Conservation (phyloP, 306 rosid species). For the Castanea mollissima region DNA sequence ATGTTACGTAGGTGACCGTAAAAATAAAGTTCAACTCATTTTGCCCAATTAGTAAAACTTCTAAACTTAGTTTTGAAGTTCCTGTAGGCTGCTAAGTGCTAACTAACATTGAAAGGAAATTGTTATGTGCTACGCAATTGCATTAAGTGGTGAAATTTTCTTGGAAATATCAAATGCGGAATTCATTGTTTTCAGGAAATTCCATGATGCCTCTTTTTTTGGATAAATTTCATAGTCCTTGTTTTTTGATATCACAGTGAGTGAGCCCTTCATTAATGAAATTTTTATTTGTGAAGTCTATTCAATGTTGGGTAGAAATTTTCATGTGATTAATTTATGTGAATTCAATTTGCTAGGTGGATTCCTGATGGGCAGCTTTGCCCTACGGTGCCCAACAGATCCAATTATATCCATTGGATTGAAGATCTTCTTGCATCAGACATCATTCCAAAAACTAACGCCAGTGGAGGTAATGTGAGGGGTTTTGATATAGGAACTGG, state of each 20-base stretch:
- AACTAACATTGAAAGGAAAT: too few relatives aligned
- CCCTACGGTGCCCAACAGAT: constrained; percentile 92
- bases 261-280: background rate
- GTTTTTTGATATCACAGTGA: background rate
- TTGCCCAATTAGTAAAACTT: background rate
- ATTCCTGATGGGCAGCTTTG: constrained; percentile 94
- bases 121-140: too few relatives aligned
- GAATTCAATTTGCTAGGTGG: constrained; percentile 59
- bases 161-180: background rate
- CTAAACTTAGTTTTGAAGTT: background rate
- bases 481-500: constrained; percentile 98
- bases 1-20: background rate
- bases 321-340: constrained; percentile 2
- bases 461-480: constrained; percentile 38
- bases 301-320: background rate
- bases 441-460: constrained; percentile 38
- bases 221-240: background rate
- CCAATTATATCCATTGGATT: constrained; percentile 88
- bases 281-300: background rate
- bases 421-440: constrained; percentile 72
- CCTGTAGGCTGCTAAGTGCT: too few relatives aligned
- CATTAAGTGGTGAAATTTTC: background rate
- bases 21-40: background rate
- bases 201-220: background rate
- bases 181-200: too few relatives aligned